Evolutionary conservation across 2,329 filamentous ascomycete genomes (phyloP), one percentile per base, ranked within the genome.

Genomic region (Alternaria arbusti): DNA sequence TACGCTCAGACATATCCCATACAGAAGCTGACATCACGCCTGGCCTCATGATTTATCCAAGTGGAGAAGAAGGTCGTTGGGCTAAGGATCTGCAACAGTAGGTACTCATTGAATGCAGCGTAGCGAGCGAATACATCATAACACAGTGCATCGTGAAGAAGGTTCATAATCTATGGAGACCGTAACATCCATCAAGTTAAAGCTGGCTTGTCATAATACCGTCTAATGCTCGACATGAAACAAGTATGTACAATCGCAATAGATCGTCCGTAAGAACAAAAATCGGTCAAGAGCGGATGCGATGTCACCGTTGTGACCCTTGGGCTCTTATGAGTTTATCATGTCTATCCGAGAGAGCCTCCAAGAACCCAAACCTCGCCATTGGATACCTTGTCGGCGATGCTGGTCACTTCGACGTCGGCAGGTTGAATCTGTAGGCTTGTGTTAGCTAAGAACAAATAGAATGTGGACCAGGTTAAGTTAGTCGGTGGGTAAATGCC

Each of bases 281-380:
- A 1, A 7, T 13, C 15, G 32, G 32, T 3, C 10, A 15, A 50
- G 4, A 22, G n/a, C 26, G 47, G 2, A 3, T 30, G 13, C 5
- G n/a, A 30, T 5, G 17, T 50, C 17, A 32, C 13, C 3, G 13
- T 5, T 22, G 17, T 4, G 17, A 20, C 9, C 3, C 0, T 1
- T 2, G 3, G 28, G 8, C 17, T 36, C 6, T 52, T 2, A 0
- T 7, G 6, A 23, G 3, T 25, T n/a, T 2, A 51, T 22, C 8
- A 8, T 17, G 10, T 13, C 28, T 68, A 78, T 36, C 67, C 87
- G 62, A 90, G 74, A 23, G 90, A 87, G 5, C 84, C 85, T 68
- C 87, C 87, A 63, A 92, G 75, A 40, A 94, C 86, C 93, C 93
- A 96, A 70, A 98, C 86, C 81, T 98, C 92, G 5, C 96, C 96